Evolutionary conservation across 2,329 filamentous ascomycete genomes (phyloP), one percentile per base, ranked within the genome.

Genomic region (Fusarium denticulatum): DNA sequence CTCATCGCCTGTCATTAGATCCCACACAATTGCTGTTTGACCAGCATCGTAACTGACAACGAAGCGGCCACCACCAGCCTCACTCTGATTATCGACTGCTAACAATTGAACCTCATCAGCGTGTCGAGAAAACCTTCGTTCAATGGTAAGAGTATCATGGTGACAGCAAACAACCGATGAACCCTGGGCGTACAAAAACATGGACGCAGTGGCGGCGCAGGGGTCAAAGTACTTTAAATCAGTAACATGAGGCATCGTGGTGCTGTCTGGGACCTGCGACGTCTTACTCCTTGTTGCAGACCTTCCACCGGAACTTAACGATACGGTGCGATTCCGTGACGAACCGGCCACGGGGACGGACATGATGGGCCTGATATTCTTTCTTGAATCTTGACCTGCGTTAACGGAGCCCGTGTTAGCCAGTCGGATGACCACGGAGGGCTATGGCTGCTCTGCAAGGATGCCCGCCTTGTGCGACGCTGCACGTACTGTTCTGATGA

Each of bases 21-120:
- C 96, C 96, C 96, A 99, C 13, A 98, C 94, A 79, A 98, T 97
- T 8, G 95, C 94, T 2, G 94, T 97, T 82, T 96, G 94, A 42
- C 94, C 92, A 24, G 90, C 89, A 86, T 99, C 96, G 79, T 97
- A 98, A 84, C 95, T 98, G 70, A 97, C 94, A 6, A 97, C 95
- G 68, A 97, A 84, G 72, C 95, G 88, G 34, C 96, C 96, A 2
- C 92, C 92, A 7, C 95, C 95, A 69, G 91, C 86, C 76, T 98
- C 95, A 81, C 95, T 98, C 63, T 94, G 91, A 79, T 95, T 98
- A 81, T 99, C 96, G 60, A 97, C 95, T 2, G 92, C 92, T 61
- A 99, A 90, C 78, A 97, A 88, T 62, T 92, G 88, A 36, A 99
- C 91, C 74, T 97, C 92, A 72, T 97, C 93, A 39, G 90, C 88